phyloP scores from a whole-genome alignment of 2,329 filamentous ascomycete species.

The Nemania serpens region DNA sequence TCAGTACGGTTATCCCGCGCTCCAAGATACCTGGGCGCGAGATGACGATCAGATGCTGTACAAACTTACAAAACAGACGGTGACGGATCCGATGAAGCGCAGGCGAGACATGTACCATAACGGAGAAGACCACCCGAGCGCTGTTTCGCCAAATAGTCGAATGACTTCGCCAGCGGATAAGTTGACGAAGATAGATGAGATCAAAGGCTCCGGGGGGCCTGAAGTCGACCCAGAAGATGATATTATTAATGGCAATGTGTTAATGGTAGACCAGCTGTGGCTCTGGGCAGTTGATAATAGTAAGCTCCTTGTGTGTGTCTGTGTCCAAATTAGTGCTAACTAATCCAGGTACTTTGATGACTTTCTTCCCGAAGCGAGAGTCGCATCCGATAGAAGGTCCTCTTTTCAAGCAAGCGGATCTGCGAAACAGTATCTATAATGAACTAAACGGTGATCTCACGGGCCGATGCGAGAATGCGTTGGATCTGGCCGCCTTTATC shows the following conservation, averaged over 20 bases:
- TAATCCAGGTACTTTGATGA: constrained; percentile 52
- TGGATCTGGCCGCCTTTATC: constrained; percentile 66
- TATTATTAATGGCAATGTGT: constrained; percentile 58
- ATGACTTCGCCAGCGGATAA: constrained; percentile 29
- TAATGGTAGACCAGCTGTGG: constrained; percentile 73
- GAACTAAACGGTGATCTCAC: constrained; percentile 69
- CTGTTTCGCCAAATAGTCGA: constrained; percentile 31
- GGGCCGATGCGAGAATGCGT: constrained; percentile 62
- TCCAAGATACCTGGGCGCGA: constrained; percentile 62
- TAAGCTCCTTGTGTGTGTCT: constrained; percentile 39
- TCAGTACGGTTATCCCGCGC: constrained; percentile 66
- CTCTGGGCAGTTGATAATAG: constrained; percentile 61
- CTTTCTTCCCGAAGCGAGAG: constrained; percentile 61
- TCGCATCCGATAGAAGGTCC: constrained; percentile 59
- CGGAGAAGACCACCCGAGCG: constrained; percentile 17
- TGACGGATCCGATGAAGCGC: constrained; percentile 28
- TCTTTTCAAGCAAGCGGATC: constrained; percentile 63
- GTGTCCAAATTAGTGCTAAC: not conserved
- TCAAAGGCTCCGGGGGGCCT: constrained; percentile 37
- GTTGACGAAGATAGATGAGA: constrained; percentile 25
- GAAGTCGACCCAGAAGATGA: constrained; percentile 42
- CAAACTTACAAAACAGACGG: constrained; percentile 62
- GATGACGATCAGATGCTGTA: constrained; percentile 72
- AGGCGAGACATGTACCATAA: constrained; percentile 37
- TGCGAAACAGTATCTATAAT: constrained; percentile 67